Conservation (phyloP, 75 land plant genomes). For the Pseudotsuga menziesii region DNA sequence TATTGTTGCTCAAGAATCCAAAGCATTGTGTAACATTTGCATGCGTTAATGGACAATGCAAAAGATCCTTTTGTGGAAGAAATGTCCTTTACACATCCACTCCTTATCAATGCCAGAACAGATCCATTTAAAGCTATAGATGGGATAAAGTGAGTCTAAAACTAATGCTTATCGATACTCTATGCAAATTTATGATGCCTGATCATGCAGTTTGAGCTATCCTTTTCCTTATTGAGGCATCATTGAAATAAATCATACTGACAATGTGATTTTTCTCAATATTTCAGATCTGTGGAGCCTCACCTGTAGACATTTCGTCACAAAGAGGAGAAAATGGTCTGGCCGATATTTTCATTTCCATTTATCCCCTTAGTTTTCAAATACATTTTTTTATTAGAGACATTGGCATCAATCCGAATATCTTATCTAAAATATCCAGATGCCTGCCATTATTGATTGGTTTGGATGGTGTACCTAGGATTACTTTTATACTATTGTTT, state of each 20-base stretch:
- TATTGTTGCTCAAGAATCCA: background rate
- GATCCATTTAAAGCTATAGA: conserved; percentile 75
- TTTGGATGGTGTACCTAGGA: conserved; percentile 99
- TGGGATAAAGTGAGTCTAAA: conserved; percentile 57
- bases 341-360: background rate
- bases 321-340: conserved; percentile 77
- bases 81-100: conserved; percentile 48
- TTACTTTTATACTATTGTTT: conserved; percentile 90
- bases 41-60: conserved; percentile 13
- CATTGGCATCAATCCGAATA: background rate
- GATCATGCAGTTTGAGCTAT: background rate
- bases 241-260: background rate
- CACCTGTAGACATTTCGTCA: conserved; percentile 65
- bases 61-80: conserved; percentile 64
- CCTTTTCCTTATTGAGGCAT: background rate
- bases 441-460: conserved; percentile 91
- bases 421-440: conserved; percentile 21
- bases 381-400: background rate
- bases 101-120: conserved; percentile 60
- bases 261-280: background rate
- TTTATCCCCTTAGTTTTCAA: background rate
- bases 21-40: background rate
- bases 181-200: background rate
- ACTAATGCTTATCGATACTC: no score
- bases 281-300: conserved; percentile 56